Base-by-base conservation (phyloP, 2,329 filamentous ascomycete genomes). In the Orbilia ellipsospora region DNA sequence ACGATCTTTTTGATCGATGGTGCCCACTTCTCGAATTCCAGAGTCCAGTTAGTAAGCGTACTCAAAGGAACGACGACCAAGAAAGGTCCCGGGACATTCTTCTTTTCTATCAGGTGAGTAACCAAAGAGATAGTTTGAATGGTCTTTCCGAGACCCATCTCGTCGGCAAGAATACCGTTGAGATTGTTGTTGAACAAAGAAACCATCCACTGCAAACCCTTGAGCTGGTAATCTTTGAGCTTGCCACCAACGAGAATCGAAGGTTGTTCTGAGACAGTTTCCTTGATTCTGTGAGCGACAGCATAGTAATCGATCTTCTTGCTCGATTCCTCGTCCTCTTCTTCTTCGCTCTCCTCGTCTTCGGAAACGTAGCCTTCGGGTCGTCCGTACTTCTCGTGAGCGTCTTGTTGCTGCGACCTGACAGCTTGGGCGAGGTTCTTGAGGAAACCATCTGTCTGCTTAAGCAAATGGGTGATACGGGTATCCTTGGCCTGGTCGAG, bases 141-240 rank as follows among this genome's bases (percentile, higher is more conserved):
- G 0, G 95, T 99, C 85, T 99, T 99, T 83, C 95, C 95, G 78
- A 99, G 92, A 90, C 95, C 95, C 95, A 99, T 99, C 84, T 99
- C 95, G 81, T 99, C 95, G 73, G 95, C 95, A 80, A 99, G 86
- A 78, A 99, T 98, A 87, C 95, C 95, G 82, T 99, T 99, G 78
- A 99, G 88, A 83, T 97, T 99, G 86, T 99, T 99, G 89, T 99
- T 99, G 88, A 98, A 99, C 13, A 99, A 87, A 13, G 95, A 99
- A 76, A 99, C 90, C 95, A 99, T 99, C 95, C 95, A 99, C 83
- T 99, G 94, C 56, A 99, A 85, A 87, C 95, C 95, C 89, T 97
- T 98, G 83, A 99, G 79, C 84, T 99, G 95, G 83, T 99, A 99
- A 82, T 99, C 95, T 83, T 99, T 99, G 78, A 99, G 86, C 10